Conservation (phyloP, 169 alveolate species). For the Plasmodium berghei region DNA sequence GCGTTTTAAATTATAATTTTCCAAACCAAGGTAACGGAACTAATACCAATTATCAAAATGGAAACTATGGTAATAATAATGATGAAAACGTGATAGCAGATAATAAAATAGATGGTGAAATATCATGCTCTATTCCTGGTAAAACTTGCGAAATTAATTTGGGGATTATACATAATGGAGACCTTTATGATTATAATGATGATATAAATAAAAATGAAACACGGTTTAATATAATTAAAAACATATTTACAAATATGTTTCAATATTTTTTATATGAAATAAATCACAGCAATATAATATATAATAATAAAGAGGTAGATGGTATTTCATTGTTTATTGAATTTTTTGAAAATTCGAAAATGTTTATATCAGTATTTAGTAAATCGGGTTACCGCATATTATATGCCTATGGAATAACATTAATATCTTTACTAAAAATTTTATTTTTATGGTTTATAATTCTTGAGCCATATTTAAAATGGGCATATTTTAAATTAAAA, state of each 20-base stretch:
- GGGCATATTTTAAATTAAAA: constrained; percentile 40
- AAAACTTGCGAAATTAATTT: too few relatives aligned
- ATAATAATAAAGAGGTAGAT: constrained; percentile 10
- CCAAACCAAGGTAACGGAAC: not conserved
- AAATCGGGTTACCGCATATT: constrained; percentile 29
- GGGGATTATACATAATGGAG: too few relatives aligned
- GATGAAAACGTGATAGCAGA: not conserved
- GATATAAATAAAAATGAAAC: constrained; percentile 8
- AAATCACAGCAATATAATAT: not conserved
- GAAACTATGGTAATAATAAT: not conserved
- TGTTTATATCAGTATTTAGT: constrained; percentile 10
- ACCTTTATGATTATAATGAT: not conserved
- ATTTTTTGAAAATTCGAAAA: constrained; percentile 44
- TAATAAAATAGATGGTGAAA: not conserved
- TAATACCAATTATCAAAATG: not conserved
- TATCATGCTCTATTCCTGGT: too few relatives aligned
- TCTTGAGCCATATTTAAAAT: constrained; percentile 49
- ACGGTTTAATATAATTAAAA: constrained; percentile 13
- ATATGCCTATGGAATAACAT: constrained; percentile 56
- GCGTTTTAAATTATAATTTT: not conserved
- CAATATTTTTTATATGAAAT: constrained; percentile 26
- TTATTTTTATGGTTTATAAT: constrained; percentile 54
- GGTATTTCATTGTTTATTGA: constrained; percentile 49
- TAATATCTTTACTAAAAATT: constrained; percentile 50
- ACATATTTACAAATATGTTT: constrained; percentile 15